Conservation (phyloP, 2,329 filamentous ascomycete species). For the Alternaria arbusti region DNA sequence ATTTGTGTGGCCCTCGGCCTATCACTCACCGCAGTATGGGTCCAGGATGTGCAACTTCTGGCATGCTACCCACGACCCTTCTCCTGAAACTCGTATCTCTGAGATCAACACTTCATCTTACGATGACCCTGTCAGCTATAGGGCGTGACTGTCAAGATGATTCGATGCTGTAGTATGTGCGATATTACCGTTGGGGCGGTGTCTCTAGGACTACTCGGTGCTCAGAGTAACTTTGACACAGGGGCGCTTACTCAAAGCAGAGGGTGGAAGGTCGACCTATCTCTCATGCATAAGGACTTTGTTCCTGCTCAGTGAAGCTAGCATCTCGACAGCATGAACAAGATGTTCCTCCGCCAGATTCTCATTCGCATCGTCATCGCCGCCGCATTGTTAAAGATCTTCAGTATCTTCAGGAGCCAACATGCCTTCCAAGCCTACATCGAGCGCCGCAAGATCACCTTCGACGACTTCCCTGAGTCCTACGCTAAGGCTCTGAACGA, state of each 20-base stretch:
- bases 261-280: background rate
- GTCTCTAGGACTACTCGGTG: background rate
- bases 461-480: constrained; percentile 10
- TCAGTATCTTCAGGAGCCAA: constrained; percentile 8
- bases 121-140: background rate
- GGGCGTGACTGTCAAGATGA: background rate
- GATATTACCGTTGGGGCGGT: background rate
- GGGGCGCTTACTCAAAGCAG: background rate
- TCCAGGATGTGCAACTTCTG: background rate
- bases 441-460: constrained; percentile 5
- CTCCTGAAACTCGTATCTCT: constrained; percentile 1
- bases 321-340: background rate
- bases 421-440: constrained; percentile 15
- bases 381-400: constrained; percentile 6
- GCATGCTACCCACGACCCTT: background rate
- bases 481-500: constrained; percentile 18
- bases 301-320: background rate
- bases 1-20: background rate
- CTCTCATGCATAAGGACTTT: background rate
- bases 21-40: background rate
- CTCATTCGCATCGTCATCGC: background rate
- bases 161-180: background rate
- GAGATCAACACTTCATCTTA: background rate
- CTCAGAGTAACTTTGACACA: background rate
- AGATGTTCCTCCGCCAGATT: background rate